Base-by-base conservation (phyloP, 1,139 yeast species). In the Pichia inconspicua region DNA sequence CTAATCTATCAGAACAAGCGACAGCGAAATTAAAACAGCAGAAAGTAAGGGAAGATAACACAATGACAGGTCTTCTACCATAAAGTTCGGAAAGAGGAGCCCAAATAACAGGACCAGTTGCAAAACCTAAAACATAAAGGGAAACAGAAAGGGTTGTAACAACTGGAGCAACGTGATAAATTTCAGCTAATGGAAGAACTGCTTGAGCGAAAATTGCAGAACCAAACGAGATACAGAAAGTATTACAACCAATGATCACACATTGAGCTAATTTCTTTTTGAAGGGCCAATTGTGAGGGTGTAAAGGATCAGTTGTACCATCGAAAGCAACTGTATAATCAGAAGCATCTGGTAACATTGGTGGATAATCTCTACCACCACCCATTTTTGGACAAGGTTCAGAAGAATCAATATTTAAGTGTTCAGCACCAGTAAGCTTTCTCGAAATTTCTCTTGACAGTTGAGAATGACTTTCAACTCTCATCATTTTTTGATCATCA, bases 11-110 rank as follows among this genome's bases (percentile, higher is more conserved):
- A 34, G 85, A 86, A 11, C 86, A 74, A 3, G 89, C 95, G 28
- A 75, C 78, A 2, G 83, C 94, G 60, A 84, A 84, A 41, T 75
- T 72, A 64, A 86, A 85, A 44, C 78, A 60, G 27, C 75, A 68
- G 60, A 76, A 78, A 2, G 83, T 76, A 37, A 85, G 68, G 11
- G 74, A 62, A 2, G 88, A 77, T 1, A 76, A 51, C 1, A 82
- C 52, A 44, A 84, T 55, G 11, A 85, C 79, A 2, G 71, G 64
- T 59, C 75, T 76, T 64, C 95, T 76, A 45, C 96, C 95, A 56
- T 73, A 81, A 45, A 83, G 62, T 63, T 84, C 95, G 9, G 90
- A 82, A 42, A 85, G 61, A 5, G 95, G 95, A 22, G 92, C 95
- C 80, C 86, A 86, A 38, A 84, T 57, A 37, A 84, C 69, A 8